Evolutionary conservation across 345 rosid species (phyloP).

Genomic region (Heritiera fomes): DNA sequence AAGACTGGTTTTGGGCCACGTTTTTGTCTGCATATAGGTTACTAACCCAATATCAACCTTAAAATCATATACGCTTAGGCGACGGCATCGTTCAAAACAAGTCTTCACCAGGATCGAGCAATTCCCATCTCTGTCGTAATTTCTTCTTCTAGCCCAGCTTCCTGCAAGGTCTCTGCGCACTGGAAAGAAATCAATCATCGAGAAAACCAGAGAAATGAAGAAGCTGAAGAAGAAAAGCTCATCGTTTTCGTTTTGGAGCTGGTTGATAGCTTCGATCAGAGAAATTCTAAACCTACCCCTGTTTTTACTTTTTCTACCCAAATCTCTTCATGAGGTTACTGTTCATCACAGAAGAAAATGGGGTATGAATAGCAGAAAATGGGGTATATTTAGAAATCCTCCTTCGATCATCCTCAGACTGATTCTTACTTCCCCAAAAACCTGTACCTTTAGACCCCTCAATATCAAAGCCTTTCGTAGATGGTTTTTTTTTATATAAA

Average conservation of each 20-base stretch:
- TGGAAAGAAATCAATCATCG: not conserved
- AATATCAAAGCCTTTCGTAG: no score
- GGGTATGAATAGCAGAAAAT: no score
- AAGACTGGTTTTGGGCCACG: not conserved
- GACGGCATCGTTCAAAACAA: no score
- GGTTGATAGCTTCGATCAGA: constrained; percentile 17
- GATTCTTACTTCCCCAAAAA: constrained; percentile 21
- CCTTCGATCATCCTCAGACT: constrained; percentile 19
- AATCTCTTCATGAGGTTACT: no score
- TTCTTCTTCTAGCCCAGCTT: not conserved
- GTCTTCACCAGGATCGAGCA: not conserved
- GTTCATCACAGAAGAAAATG: no score
- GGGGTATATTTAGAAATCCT: no score
- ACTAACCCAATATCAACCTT: no score
- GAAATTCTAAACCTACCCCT: no score
- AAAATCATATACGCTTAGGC: not conserved
- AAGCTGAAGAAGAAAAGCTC: not conserved
- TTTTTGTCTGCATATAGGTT: not conserved
- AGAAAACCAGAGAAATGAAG: not conserved
- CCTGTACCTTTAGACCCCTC: not conserved
- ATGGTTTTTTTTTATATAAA: no score
- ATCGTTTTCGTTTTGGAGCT: constrained; percentile 20
- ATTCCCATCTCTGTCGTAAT: not conserved
- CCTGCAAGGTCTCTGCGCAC: not conserved
- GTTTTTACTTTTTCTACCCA: no score